phyloP scores from a whole-genome alignment of 2,329 filamentous ascomycete genomes.

The Diaporthe humulicola region DNA sequence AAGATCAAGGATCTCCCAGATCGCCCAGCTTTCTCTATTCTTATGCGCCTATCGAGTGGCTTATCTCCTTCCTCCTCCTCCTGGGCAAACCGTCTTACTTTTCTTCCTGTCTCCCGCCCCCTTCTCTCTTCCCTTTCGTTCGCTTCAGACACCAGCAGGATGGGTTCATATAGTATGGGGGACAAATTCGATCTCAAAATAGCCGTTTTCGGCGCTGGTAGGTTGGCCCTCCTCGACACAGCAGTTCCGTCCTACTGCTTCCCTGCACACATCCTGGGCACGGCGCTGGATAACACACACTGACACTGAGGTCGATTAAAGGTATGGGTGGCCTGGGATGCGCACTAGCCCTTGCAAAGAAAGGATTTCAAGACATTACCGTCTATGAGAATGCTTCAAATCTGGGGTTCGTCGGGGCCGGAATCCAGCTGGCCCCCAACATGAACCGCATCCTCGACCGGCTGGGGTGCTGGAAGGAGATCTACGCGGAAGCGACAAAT shows the following conservation, averaged over 20 bases:
- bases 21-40: slow-evolving; percentile 6
- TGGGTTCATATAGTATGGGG: slow-evolving; percentile 28
- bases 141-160: slow-evolving; percentile 7
- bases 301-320: slow-evolving; percentile 46
- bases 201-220: slow-evolving; percentile 51
- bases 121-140: not conserved
- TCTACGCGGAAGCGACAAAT: slow-evolving; percentile 78
- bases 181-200: slow-evolving; percentile 47
- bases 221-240: not conserved
- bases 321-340: slow-evolving; percentile 84
- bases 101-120: not conserved
- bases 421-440: slow-evolving; percentile 87
- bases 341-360: slow-evolving; percentile 80
- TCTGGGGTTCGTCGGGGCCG: slow-evolving; percentile 86
- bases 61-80: slow-evolving; percentile 16
- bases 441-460: slow-evolving; percentile 82
- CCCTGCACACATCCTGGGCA: not conserved
- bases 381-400: slow-evolving; percentile 81
- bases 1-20: slow-evolving; percentile 26
- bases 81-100: not conserved
- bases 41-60: slow-evolving; percentile 6
- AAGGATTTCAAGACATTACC: slow-evolving; percentile 80
- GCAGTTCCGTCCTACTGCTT: not conserved
- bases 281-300: not conserved
- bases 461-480: slow-evolving; percentile 79